Base-by-base conservation (phyloP, 2,329 filamentous ascomycete genomes). In the Neocatenulostroma microsporum region DNA sequence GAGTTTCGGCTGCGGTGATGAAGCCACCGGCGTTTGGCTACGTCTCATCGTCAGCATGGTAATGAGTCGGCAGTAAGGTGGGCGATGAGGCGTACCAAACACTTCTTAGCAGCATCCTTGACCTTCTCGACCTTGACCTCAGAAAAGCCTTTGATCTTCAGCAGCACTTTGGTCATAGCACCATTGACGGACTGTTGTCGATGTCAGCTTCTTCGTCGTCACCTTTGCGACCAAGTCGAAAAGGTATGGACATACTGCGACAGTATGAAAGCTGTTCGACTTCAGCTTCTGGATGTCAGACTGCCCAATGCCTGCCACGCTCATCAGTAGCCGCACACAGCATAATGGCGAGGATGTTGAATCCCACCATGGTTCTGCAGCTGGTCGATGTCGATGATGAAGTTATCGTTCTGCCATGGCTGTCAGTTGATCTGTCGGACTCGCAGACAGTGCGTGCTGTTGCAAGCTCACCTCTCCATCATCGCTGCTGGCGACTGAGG, bases 111-210 rank as follows among this genome's bases (percentile, higher is more conserved):
- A 32, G 78, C 78, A 47, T 82, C 79, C 52, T 80, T 82, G 54
- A 82, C 70, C 56, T 82, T 82, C 45, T 82, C 78, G 3, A 82
- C 78, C 56, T 82, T 82, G 51, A 76, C 67, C 54, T 82, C 78
- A 39, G 77, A 81, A 58, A 82, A 80, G 7, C 78, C 79, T 51
- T 80, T 81, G 57, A 82, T 81, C 55, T 76, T 81, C 36, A 76
- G 60, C 12, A 82, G 64, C 13, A 67, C 74, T 49, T 70, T 73
- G 35, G 74, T 69, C 27, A 75, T 79, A 12, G 74, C 73, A 12
- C 68, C 64, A 45, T 78, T 69, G 23, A 82, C 73, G 29, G 73
- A 72, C 75, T 79, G 47, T 12, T 8, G 21, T 21, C 14, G 25
- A 19, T 21, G 20, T 36, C 25, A 15, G 15, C 25, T 5, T n/a